Percentiles rank a stretch among this genome's conserved stretches.
phyloP scores from a whole-genome alignment of 2,329 filamentous ascomycete genomes.

The Scytalidium sp. region DNA sequence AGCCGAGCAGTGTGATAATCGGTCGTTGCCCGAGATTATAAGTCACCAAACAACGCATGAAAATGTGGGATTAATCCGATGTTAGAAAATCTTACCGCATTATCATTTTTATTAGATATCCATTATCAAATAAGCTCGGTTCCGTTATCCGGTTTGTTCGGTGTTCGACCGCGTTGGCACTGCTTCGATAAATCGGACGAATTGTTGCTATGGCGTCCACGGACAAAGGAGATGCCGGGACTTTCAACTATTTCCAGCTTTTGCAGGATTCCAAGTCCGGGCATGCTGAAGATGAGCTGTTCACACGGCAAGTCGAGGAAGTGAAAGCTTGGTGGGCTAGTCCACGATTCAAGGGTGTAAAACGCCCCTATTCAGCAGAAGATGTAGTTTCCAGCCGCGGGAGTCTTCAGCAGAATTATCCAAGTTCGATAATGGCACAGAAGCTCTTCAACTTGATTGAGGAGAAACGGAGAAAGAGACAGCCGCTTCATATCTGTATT shows the following conservation, averaged over 20 bases:
- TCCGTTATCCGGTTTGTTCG: no score
- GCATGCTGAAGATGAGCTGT: constrained; percentile 78
- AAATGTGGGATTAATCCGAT: no score
- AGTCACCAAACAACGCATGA: no score
- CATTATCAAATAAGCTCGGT: no score
- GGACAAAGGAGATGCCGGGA: no score
- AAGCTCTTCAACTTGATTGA: constrained; percentile 90
- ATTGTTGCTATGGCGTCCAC: no score
- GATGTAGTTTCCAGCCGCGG: constrained; percentile 94
- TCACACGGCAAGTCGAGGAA: constrained; percentile 77
- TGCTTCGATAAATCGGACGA: no score
- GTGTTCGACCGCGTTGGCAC: no score
- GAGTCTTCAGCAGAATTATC: constrained; percentile 80
- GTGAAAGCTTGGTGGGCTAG: constrained; percentile 90
- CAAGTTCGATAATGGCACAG: constrained; percentile 89
- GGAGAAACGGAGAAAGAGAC: constrained; percentile 70
- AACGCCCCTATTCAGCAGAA: constrained; percentile 85
- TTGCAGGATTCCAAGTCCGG: constrained; percentile 78
- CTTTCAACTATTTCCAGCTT: constrained; percentile 87
- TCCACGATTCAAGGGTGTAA: constrained; percentile 83
- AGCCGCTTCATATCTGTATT: constrained; percentile 91
- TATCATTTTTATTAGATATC: no score
- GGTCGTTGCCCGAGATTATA: no score
- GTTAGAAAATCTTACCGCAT: no score
- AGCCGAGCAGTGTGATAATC: no score